phyloP scores from a whole-genome alignment of 129 eudicot species.

The Daucus carota region DNA sequence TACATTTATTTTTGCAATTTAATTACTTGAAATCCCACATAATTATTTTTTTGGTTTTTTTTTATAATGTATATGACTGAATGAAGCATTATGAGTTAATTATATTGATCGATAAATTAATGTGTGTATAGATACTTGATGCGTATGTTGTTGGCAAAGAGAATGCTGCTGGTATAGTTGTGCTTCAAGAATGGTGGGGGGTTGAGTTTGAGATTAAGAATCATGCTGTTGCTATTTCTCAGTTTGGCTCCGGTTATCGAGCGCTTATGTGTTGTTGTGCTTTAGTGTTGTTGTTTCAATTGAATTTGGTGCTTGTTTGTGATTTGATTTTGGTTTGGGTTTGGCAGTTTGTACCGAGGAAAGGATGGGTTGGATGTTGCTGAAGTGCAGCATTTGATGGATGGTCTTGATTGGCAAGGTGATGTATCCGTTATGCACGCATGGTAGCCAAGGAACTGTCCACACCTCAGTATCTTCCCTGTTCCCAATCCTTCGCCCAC shows the following conservation, averaged over 20 bases:
- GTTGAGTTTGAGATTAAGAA: slow-evolving; percentile 92
- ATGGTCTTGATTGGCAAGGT: slow-evolving; percentile 93
- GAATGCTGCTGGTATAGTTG: slow-evolving; percentile 90
- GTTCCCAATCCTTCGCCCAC: no score
- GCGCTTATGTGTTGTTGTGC: slow-evolving; percentile 47
- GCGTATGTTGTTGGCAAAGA: slow-evolving; percentile 94
- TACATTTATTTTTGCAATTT: no score
- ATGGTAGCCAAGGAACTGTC: no score
- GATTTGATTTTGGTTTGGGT: neutral
- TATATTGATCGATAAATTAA: neutral
- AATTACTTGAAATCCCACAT: neutral
- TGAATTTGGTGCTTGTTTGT: neutral
- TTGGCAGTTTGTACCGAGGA: slow-evolving; percentile 75
- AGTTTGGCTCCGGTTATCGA: slow-evolving; percentile 60
- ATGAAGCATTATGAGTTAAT: neutral
- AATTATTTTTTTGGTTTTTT: no score
- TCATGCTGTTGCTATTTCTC: slow-evolving; percentile 67
- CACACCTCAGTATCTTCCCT: no score
- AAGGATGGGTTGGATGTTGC: slow-evolving; percentile 92
- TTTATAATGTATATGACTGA: no score
- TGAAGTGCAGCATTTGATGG: slow-evolving; percentile 96
- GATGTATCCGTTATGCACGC: slow-evolving; percentile 24
- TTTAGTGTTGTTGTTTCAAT: neutral
- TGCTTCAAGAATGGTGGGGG: slow-evolving; percentile 98
- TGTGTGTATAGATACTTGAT: slow-evolving; percentile 49